phyloP scores from a whole-genome alignment of 345 rosid species.

The Turnera subulata region DNA sequence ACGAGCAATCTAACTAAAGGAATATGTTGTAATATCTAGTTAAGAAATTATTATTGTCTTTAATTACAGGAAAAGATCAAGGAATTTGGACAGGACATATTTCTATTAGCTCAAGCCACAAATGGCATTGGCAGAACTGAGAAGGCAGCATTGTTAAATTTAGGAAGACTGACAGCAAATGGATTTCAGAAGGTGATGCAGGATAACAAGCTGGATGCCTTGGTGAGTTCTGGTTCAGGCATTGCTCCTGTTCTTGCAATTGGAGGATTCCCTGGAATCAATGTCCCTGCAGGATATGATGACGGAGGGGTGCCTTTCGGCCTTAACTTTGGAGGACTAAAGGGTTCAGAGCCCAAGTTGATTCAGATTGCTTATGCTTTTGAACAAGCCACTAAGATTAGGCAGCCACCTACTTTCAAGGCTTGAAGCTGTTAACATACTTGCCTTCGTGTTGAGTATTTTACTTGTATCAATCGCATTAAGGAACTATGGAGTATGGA shows the following conservation, averaged over 20 bases:
- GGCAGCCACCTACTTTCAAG: slow-evolving; percentile 49
- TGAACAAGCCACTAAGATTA: slow-evolving; percentile 58
- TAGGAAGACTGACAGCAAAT: slow-evolving; percentile 30
- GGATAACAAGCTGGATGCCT: slow-evolving; percentile 47
- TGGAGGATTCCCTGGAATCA: slow-evolving; percentile 69
- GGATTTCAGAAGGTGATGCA: slow-evolving; percentile 58
- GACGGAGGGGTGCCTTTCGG: slow-evolving; percentile 51
- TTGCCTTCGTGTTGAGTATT: too few relatives aligned
- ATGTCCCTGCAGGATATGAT: slow-evolving; percentile 60
- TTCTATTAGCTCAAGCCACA: slow-evolving; percentile 40
- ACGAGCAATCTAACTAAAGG: too few relatives aligned
- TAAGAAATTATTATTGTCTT: too few relatives aligned
- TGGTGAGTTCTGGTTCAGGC: slow-evolving; percentile 31
- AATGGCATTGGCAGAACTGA: slow-evolving; percentile 31
- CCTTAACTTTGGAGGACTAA: slow-evolving; percentile 55
- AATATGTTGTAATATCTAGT: too few relatives aligned
- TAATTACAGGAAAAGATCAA: slow-evolving; percentile 44
- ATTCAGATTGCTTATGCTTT: slow-evolving; percentile 68
- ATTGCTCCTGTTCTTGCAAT: slow-evolving; percentile 40
- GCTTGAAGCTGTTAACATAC: slow-evolving; percentile 9
- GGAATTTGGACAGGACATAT: slow-evolving; percentile 42
- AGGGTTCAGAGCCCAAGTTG: slow-evolving; percentile 59
- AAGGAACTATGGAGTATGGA: too few relatives aligned
- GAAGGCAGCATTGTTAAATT: slow-evolving; percentile 25
- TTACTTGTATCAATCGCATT: too few relatives aligned